Base-by-base conservation (phyloP, 2,329 filamentous ascomycete genomes). In the Diaporthe eres region DNA sequence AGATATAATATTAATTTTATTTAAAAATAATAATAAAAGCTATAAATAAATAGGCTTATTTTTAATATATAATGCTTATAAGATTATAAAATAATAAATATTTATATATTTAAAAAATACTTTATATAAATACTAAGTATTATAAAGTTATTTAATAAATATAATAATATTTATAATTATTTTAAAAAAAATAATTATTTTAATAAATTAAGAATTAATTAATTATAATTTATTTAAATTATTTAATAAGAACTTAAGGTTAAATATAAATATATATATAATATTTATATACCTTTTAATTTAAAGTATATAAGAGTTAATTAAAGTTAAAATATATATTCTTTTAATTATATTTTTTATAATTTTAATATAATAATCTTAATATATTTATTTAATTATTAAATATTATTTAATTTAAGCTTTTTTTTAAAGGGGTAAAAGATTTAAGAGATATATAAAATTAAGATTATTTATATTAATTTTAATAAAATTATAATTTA, bases 391-490 rank as follows among this genome's bases (percentile, higher is more conserved):
- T 51, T 22, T 51, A 51, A 51, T 51, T 51, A 22, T 2, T 51
- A 51, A n/a, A 22, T 22, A 3, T 9, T 51, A 13, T 0, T 25
- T n/a, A 12, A 9, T n/a, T 51, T 51, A 25, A 3, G 19, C n/a
- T 1, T 25, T 12, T 22, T 13, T n/a, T 51, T 51, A 9, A 12
- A n/a, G 0, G 0, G 1, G 2, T 51, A 25, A n/a, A 12, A 3
- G 1, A 25, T 1, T 25, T 25, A 51, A 51, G 0, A 51, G 9
- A 1, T n/a, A 10, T n/a, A 12, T 37, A 51, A 12, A 51, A 51
- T 9, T 51, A 25, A 9, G 15, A 42, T 42, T 42, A 42, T 42
- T 42, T 15, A 42, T 42, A 42, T 42, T 42, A 42, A 42, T 42
- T 15, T 42, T 42, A 15, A 42, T 42, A 15, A 42, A 1, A 1